These are phyloP conservation scores for Tulasnella sp. DNA, from an alignment of 768 basidiomycete genomes.

Conservation along the genomic window DNA sequence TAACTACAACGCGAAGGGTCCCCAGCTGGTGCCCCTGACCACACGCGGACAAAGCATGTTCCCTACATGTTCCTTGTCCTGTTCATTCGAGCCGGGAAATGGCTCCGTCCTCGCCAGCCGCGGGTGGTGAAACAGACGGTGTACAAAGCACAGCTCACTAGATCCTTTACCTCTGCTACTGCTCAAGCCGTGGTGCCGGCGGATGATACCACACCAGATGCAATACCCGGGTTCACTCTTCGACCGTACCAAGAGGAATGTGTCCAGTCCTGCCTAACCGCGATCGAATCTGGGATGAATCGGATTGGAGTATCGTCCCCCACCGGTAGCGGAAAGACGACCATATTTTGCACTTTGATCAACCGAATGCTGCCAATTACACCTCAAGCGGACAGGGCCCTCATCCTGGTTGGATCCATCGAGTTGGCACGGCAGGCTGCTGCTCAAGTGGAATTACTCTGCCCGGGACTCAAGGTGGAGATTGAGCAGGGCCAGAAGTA, in stretches of 20 bases:
- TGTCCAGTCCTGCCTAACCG: slow-evolving; percentile 62
- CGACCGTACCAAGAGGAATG: slow-evolving; percentile 87
- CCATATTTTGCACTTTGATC: slow-evolving; percentile 78
- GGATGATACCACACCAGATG: too few relatives aligned
- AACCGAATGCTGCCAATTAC: slow-evolving; percentile 45
- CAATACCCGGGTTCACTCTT: slow-evolving; percentile 29
- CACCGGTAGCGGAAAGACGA: slow-evolving; percentile 82
- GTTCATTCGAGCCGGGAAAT: too few relatives aligned
- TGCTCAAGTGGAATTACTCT: slow-evolving; percentile 50
- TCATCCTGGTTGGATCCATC: slow-evolving; percentile 82
- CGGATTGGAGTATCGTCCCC: slow-evolving; percentile 79
- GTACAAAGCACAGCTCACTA: too few relatives aligned
- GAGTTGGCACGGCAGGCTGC: slow-evolving; percentile 87
- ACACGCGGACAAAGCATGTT: too few relatives aligned
- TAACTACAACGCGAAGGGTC: too few relatives aligned
- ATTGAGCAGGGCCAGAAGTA: slow-evolving; percentile 81
- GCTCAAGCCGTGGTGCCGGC: too few relatives aligned
- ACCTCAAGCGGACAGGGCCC: slow-evolving; percentile 42
- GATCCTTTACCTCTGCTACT: too few relatives aligned
- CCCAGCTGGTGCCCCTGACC: too few relatives aligned
- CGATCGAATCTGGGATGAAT: slow-evolving; percentile 53
- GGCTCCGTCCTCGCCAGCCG: too few relatives aligned
- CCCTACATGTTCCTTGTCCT: too few relatives aligned
- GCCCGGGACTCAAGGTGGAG: slow-evolving; percentile 71
- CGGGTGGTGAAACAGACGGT: too few relatives aligned